Conservation (phyloP, 2,329 filamentous ascomycete genomes). For the Blastomyces emzantsi region DNA sequence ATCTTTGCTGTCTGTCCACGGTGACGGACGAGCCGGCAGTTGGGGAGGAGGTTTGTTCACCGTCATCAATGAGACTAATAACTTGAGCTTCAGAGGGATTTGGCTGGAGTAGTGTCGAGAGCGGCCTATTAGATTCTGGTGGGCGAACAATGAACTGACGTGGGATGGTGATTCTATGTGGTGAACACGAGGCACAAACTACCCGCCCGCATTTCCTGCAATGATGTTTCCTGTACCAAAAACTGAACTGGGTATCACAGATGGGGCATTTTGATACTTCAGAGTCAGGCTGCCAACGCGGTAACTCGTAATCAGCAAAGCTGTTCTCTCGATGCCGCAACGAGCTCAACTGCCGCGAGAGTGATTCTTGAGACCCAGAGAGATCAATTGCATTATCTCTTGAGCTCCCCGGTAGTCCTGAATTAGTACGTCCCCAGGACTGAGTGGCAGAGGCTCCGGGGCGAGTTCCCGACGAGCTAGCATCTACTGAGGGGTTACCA, state of each 20-base stretch:
- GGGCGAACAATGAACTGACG: constrained; percentile 85
- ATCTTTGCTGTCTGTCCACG: constrained; percentile 11
- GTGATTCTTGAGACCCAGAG: constrained; percentile 20
- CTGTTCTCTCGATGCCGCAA: constrained; percentile 21
- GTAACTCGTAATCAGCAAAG: constrained; percentile 47
- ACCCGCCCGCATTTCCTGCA: constrained; percentile 94
- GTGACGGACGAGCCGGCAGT: constrained; percentile 6
- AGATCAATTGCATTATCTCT: constrained; percentile 28
- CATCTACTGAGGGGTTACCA: background rate
- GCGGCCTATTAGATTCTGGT: constrained; percentile 42
- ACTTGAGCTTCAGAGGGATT: constrained; percentile 38
- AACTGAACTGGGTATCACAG: constrained; percentile 67
- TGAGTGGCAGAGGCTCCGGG: background rate
- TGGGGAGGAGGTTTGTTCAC: constrained; percentile 14
- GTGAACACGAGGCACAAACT: constrained; percentile 82
- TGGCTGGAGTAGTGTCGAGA: constrained; percentile 34
- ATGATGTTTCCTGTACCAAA: constrained; percentile 85
- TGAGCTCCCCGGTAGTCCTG: constrained; percentile 22
- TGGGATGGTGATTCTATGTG: constrained; percentile 89
- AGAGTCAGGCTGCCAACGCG: constrained; percentile 79
- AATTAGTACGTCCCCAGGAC: constrained; percentile 4
- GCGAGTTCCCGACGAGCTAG: background rate
- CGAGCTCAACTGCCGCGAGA: constrained; percentile 17
- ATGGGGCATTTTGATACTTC: constrained; percentile 80
- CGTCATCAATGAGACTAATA: constrained; percentile 40